Conservation (phyloP, 768 basidiomycete species). For the Leccinum variicolor region DNA sequence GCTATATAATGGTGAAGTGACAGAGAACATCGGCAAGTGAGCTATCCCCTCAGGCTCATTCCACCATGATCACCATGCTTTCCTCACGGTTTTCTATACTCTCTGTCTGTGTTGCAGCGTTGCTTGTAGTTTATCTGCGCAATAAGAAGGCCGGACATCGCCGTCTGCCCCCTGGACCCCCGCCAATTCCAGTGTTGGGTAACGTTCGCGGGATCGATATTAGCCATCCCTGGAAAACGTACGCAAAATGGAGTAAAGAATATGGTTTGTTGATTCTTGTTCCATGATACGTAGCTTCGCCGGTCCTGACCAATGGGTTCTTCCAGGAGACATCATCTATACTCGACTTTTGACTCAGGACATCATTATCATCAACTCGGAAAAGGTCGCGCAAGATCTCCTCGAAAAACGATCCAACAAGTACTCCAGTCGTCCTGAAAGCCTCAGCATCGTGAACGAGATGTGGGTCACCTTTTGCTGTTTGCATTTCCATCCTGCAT, state of each 20-base stretch:
- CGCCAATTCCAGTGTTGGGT: slow-evolving; percentile 17
- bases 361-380: slow-evolving; percentile 27
- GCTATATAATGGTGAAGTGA: background rate
- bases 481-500: background rate
- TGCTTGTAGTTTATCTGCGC: slow-evolving; percentile 8
- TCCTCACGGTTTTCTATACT: background rate
- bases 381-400: slow-evolving; percentile 22
- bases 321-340: slow-evolving; percentile 20
- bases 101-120: slow-evolving; percentile 7
- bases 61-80: background rate
- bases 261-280: too few species aligned
- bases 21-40: background rate
- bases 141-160: slow-evolving; percentile 8
- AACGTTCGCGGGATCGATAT: slow-evolving; percentile 19
- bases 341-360: slow-evolving; percentile 1
- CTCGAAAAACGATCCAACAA: slow-evolving; percentile 17
- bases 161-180: slow-evolving; percentile 21
- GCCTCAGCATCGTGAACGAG: slow-evolving; percentile 14
- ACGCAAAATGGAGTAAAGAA: slow-evolving; percentile 15
- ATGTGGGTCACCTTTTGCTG: slow-evolving; percentile 9
- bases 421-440: slow-evolving; percentile 23
- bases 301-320: background rate
- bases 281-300: background rate
- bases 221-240: slow-evolving; percentile 20
- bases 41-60: background rate